phyloP scores from a whole-genome alignment of 306 rosid species.

The Malus fusca region DNA sequence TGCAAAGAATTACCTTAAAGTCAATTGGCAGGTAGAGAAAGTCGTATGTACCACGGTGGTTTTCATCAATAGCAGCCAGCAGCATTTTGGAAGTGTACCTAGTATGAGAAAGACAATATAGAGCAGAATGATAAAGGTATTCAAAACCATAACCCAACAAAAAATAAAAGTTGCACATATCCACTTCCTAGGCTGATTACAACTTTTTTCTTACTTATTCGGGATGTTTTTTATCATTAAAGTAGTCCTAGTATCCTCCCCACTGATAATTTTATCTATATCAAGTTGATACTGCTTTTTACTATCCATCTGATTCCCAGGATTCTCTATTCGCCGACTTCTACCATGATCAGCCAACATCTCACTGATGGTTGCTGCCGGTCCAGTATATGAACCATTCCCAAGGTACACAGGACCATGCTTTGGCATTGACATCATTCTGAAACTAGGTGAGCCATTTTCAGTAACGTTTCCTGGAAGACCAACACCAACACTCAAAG shows the following conservation, averaged over 20 bases:
- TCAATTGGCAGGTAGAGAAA: slow-evolving; percentile 89
- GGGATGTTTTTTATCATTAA: slow-evolving; percentile 96
- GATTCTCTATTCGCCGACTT: slow-evolving; percentile 63
- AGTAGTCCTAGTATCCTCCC: slow-evolving; percentile 89
- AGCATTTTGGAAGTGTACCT: slow-evolving; percentile 94
- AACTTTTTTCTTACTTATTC: slow-evolving; percentile 53
- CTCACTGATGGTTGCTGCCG: slow-evolving; percentile 37
- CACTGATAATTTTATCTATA: slow-evolving; percentile 65
- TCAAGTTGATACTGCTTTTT: slow-evolving; percentile 89
- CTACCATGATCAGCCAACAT: slow-evolving; percentile 57
- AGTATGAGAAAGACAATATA: slow-evolving; percentile 12
- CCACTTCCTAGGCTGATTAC: not conserved
- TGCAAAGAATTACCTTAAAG: slow-evolving; percentile 51
- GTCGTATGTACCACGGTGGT: slow-evolving; percentile 74
- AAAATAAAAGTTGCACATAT: not conserved
- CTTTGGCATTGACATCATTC: slow-evolving; percentile 76
- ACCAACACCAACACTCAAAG: slow-evolving; percentile 48
- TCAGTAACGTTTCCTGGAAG: slow-evolving; percentile 60
- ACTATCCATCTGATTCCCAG: slow-evolving; percentile 53
- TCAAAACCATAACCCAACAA: slow-evolving; percentile 6
- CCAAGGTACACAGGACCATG: slow-evolving; percentile 60
- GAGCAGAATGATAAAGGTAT: slow-evolving; percentile 8
- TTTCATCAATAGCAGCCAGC: slow-evolving; percentile 87
- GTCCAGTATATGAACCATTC: slow-evolving; percentile 59
- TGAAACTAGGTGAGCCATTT: slow-evolving; percentile 56